Evolutionary conservation across 495 filamentous ascomycete genomes (phyloP), one percentile per base, ranked within the genome.

Genomic region (Hyaloscypha bicolor): DNA sequence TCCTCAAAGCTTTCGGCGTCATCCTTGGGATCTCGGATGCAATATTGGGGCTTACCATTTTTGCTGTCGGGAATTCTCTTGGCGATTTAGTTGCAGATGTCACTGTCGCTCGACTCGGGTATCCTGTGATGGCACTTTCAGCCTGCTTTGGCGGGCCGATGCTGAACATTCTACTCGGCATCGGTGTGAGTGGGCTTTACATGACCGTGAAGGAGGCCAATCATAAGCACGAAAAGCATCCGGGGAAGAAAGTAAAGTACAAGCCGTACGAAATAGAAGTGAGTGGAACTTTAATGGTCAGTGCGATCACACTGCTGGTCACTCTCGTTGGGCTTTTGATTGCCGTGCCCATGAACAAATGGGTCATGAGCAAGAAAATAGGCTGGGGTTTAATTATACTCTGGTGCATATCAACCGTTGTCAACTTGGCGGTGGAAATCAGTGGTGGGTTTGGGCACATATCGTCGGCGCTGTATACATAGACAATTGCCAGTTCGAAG

Each of bases 61-160:
- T 99, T 75, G 96, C 96, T 1, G 93, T 98, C 16, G 95, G 96
- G 14, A 99, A 97, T 73, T 96, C 92, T 2, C 82, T 98, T 8
- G 94, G 96, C 12, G 96, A 99, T 72, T 81, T 99, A 1, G 93
- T 99, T 4, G 93, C 96, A 8, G 92, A 99, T 70, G 88, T 97
- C 64, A 99, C 96, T 0, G 91, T 99, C 42, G 96, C 96, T 11
- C 82, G 91, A 16, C 84, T 98, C 0, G 95, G 96, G 1, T 97
- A 93, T 77, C 96, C 96, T 0, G 93, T 98, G 52, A 99, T 99
- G 96, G 96, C 96, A 9, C 82, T 99, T 70, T 88, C 87, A 1
- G 96, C 96, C 32, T 99, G 96, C 73, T 98, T 98, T 72, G 96
- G 96, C 19, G 96, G 96, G 0, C 96, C 96, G 0, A 93, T 99